Evolutionary conservation across 345 rosid genomes (phyloP).

Genomic region (Sisymbrium altissimum): DNA sequence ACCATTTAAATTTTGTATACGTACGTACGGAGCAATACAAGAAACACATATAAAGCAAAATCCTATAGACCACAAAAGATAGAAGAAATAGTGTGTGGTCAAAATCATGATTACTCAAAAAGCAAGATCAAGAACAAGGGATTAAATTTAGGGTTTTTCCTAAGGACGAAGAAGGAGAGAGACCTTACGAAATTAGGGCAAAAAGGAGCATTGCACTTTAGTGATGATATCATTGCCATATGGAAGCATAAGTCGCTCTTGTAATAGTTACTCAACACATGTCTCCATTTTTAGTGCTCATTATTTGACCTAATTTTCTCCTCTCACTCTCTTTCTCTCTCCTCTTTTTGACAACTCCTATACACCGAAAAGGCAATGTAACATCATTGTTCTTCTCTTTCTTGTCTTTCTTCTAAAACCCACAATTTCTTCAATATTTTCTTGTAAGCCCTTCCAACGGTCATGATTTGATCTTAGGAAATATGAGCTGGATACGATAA

Average conservation of each 20-base stretch:
- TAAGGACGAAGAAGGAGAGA: conserved; percentile 30
- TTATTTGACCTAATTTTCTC: conserved; percentile 15
- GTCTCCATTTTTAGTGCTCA: conserved; percentile 33
- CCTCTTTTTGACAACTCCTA: conserved; percentile 20
- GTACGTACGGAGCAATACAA: conserved; percentile 33
- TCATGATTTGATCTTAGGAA: conserved; percentile 24
- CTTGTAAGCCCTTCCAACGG: conserved; percentile 14
- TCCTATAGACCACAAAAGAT: conserved; percentile 32
- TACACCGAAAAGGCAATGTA: conserved; percentile 31
- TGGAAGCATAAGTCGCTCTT: conserved; percentile 39
- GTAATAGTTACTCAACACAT: conserved; percentile 39
- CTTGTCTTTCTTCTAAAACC: conserved; percentile 30
- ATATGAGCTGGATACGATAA: conserved; percentile 31
- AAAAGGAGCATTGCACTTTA: conserved; percentile 23
- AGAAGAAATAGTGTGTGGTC: conserved; percentile 36
- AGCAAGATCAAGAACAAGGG: conserved; percentile 26
- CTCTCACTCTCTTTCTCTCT: conserved; percentile 13
- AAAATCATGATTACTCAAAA: conserved; percentile 34
- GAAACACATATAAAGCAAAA: conserved; percentile 33
- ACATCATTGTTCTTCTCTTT: conserved; percentile 26
- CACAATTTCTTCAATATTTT: conserved; percentile 17
- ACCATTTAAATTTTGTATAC: conserved; percentile 36
- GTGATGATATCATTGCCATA: conserved; percentile 25
- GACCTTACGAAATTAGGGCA: conserved; percentile 38
- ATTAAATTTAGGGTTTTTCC: conserved; percentile 33